A percentile compares a stretch with the other conserved stretches of the same genome.
These are phyloP conservation scores for Claviceps maximensis DNA, from an alignment of 2,329 filamentous ascomycete species.

Conservation along the genomic window DNA sequence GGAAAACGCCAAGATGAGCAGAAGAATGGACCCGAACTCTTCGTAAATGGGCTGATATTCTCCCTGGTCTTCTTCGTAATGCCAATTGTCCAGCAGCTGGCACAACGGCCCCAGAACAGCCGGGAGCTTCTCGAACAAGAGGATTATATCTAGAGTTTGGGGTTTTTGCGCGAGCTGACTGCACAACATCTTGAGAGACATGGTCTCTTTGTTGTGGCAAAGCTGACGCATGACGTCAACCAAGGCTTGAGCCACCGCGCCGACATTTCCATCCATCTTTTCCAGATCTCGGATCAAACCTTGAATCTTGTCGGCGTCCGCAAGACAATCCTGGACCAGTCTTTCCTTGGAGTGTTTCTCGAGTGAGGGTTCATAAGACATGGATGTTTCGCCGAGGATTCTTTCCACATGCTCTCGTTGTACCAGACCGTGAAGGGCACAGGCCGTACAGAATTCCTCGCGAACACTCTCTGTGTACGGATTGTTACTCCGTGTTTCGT, in stretches of 20 bases:
- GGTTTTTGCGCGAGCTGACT: conserved; percentile 60
- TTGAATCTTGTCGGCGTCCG: conserved; percentile 62
- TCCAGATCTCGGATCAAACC: conserved; percentile 71
- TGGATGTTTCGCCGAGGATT: conserved; percentile 71
- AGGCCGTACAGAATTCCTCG: conserved; percentile 77
- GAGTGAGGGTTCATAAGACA: conserved; percentile 61
- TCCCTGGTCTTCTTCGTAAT: conserved; percentile 69
- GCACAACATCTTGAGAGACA: conserved; percentile 65
- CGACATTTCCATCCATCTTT: conserved; percentile 82
- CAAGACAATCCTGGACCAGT: conserved; percentile 63
- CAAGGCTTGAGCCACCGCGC: conserved; percentile 67
- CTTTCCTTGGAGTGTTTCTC: conserved; percentile 67
- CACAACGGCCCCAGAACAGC: conserved; percentile 63
- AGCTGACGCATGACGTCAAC: conserved; percentile 59
- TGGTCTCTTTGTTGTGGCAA: conserved; percentile 62
- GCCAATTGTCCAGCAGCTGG: conserved; percentile 64
- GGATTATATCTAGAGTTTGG: conserved; percentile 57
- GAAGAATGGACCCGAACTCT: conserved; percentile 66
- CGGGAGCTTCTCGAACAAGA: conserved; percentile 59
- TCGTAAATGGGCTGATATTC: conserved; percentile 80
- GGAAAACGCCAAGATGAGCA: conserved; percentile 61
- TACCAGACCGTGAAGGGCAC: conserved; percentile 77
- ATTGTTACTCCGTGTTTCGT: conserved; percentile 43
- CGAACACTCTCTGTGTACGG: conserved; percentile 45
- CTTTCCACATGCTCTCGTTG: conserved; percentile 63